Percentiles rank a stretch among this genome's conserved stretches.
phyloP scores from a whole-genome alignment of 2,329 filamentous ascomycete species.

The Colletotrichum godetiae region DNA sequence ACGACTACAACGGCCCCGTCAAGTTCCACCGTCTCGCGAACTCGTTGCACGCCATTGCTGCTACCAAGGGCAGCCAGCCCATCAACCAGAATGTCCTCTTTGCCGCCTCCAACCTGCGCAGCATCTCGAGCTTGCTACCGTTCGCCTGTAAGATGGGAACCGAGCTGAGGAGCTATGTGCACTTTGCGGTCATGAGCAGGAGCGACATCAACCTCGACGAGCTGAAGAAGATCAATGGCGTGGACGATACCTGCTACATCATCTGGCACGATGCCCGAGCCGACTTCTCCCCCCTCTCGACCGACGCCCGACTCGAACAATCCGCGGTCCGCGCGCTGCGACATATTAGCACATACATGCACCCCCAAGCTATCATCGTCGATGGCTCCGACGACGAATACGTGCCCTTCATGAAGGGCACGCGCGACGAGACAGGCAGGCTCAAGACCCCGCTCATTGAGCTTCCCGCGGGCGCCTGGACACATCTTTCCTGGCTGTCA shows the following conservation, averaged over 20 bases:
- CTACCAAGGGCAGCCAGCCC: conserved; percentile 61
- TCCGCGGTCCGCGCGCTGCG: conserved; percentile 74
- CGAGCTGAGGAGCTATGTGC: conserved; percentile 77
- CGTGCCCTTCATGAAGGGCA: conserved; percentile 70
- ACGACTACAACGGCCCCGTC: conserved; percentile 75
- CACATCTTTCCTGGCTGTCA: conserved; percentile 80
- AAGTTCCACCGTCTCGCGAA: conserved; percentile 73
- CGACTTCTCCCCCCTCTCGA: conserved; percentile 77
- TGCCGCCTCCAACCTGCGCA: conserved; percentile 78
- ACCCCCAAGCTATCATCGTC: conserved; percentile 80
- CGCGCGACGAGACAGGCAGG: conserved; percentile 64
- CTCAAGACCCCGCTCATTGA: conserved; percentile 76
- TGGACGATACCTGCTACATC: conserved; percentile 77
- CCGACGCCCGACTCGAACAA: conserved; percentile 74
- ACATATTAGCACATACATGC: conserved; percentile 79
- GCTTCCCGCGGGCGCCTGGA: conserved; percentile 72
- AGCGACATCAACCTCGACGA: conserved; percentile 76
- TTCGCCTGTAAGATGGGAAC: conserved; percentile 88
- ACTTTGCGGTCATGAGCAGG: conserved; percentile 83
- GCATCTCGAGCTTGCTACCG: conserved; percentile 78
- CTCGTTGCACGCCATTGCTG: conserved; percentile 70
- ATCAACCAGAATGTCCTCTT: conserved; percentile 82
- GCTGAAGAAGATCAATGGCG: conserved; percentile 81
- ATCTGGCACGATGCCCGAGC: conserved; percentile 78
- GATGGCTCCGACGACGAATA: conserved; percentile 78